Evolutionary conservation across 441 rosid genomes (phyloP), one percentile per base, ranked within the genome.

Genomic region (Croton laevigatus): DNA sequence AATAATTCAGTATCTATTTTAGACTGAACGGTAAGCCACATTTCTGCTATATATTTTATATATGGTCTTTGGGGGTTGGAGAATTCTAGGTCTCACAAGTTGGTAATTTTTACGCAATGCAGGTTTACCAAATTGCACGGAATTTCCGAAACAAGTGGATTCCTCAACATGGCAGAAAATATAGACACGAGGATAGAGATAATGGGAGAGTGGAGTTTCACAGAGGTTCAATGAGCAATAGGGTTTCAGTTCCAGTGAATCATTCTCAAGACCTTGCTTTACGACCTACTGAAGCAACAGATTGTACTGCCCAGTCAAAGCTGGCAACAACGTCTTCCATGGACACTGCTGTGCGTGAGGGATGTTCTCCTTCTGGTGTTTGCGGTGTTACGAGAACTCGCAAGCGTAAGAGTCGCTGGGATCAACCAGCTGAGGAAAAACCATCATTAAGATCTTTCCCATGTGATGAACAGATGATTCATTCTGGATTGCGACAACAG

Each of bases 361-460:
- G 62, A 53, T 71, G 74, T 66, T 73, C 84, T 66, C 80, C 75
- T 54, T 79, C 88, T 57, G 81, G 75, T 67, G 62, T 74, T 14
- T 82, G 67, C 67, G 77, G 74, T 65, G 80, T 77, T 37, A 69
- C 77, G 44, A 82, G 60, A 80, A 78, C 71, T 66, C 93, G 92
- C 73, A 93, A 93, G 83, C 98, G 96, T 73, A 94, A 94, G 89
- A 92, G 89, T 73, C 87, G 99, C 75, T 94, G 99, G 99, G 99
- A 92, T 85, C 97, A 91, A 74, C 97, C 95, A 4, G 87, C 87
- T 3, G 76, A 79, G 45, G 69, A 79, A 73, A 78, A 81, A 38
- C 66, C 70, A 54, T 73, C 69, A 73, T 62, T 81, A 61, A 71
- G 59, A 67, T 73, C 78, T 52, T 62, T 42, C 53, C 76, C 72